phyloP scores from a whole-genome alignment of 2,329 filamentous ascomycete species.

The Xylaria sp. region DNA sequence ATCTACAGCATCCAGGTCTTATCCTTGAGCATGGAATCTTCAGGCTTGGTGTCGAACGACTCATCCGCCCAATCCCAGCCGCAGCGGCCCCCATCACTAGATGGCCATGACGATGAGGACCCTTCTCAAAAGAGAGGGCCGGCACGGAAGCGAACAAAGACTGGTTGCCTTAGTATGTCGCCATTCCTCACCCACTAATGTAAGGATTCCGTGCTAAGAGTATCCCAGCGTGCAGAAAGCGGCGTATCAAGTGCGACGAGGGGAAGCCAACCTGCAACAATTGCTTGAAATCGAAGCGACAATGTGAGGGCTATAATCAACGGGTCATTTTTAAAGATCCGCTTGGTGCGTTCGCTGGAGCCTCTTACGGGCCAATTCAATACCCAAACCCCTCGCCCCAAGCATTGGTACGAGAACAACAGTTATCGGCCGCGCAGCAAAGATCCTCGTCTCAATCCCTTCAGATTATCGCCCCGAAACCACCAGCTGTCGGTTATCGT shows the following conservation, averaged over 20 bases:
- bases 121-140: constrained; percentile 53
- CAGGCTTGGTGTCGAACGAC: constrained; percentile 32
- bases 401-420: constrained; percentile 50
- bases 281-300: constrained; percentile 83
- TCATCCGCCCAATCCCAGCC: constrained; percentile 38
- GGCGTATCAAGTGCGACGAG: constrained; percentile 97
- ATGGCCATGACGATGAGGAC: constrained; percentile 47
- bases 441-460: constrained; percentile 48
- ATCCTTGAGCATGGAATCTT: constrained; percentile 39
- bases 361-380: constrained; percentile 51
- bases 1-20: neutral
- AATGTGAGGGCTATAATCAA: constrained; percentile 84
- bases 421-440: constrained; percentile 49
- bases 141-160: constrained; percentile 80
- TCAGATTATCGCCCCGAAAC: constrained; percentile 59
- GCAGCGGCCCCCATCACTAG: constrained; percentile 42
- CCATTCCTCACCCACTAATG: constrained; percentile 29
- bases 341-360: constrained; percentile 61
- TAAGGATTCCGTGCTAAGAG: constrained; percentile 29
- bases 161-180: constrained; percentile 81
- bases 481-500: constrained; percentile 46
- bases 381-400: constrained; percentile 54
- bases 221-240: constrained; percentile 79
- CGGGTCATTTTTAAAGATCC: constrained; percentile 81
- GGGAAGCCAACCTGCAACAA: constrained; percentile 82